These are phyloP conservation scores for Flammula alnicola DNA, from an alignment of 1,284 basidiomycete genomes.

Conservation along the genomic window DNA sequence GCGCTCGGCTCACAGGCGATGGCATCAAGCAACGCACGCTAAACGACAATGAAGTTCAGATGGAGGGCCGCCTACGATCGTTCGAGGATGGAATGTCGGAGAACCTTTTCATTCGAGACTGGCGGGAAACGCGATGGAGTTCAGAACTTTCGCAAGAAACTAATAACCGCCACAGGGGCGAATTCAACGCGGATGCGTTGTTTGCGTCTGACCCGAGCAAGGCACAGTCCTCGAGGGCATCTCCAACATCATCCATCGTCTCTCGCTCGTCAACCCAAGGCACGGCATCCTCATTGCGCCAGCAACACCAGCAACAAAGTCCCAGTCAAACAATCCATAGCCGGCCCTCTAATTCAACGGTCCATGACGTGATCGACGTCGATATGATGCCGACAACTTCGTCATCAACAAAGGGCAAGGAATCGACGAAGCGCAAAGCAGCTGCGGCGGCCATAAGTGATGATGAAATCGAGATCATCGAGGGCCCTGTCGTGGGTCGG, in stretches of 20 bases:
- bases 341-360: conserved; percentile 42
- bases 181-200: conserved; percentile 30
- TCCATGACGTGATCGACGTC: conserved; percentile 47
- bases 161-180: conserved; percentile 30
- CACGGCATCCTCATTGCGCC: conserved; percentile 41
- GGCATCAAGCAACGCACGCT: conserved; percentile 39
- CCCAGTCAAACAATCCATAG: conserved; percentile 40
- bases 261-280: conserved; percentile 53
- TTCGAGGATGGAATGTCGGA: conserved; percentile 72
- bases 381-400: conserved; percentile 34
- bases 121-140: conserved; percentile 65
- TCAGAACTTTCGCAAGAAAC: conserved; percentile 25
- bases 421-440: conserved; percentile 51
- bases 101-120: conserved; percentile 71
- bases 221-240: conserved; percentile 38
- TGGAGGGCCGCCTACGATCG: conserved; percentile 51
- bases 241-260: conserved; percentile 50
- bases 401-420: conserved; percentile 17
- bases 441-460: conserved; percentile 42
- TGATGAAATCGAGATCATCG: conserved; percentile 60
- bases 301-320: conserved; percentile 43
- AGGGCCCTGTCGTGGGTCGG: conserved; percentile 43
- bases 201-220: conserved; percentile 19
- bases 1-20: conserved; percentile 66
- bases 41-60: conserved; percentile 35